Conservation (phyloP, 257 asterid species). For the Plantago ovata region DNA sequence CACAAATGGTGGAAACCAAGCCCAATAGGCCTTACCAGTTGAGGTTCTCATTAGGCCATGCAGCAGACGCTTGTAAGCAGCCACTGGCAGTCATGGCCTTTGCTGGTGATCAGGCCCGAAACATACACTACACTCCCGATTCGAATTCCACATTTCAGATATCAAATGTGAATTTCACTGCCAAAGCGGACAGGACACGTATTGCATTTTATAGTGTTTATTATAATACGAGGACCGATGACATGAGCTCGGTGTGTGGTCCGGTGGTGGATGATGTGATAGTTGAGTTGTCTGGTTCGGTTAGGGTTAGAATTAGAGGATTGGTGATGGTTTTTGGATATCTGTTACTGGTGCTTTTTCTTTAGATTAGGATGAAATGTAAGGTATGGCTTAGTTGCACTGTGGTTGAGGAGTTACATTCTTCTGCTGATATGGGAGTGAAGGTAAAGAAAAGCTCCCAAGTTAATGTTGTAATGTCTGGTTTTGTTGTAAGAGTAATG, state of each 20-base stretch:
- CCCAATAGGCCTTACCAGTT: constrained; percentile 59
- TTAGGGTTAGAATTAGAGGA: constrained; percentile 19
- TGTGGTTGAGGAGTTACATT: neutral
- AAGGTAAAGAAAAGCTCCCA: constrained; percentile 25
- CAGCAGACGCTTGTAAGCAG: constrained; percentile 69
- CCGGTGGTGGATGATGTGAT: constrained; percentile 91
- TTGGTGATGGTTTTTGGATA: constrained; percentile 20
- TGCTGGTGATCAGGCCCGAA: constrained; percentile 47
- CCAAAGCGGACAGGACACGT: constrained; percentile 79
- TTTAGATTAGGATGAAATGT: neutral
- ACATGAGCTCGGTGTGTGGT: constrained; percentile 88
- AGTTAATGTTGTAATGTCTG: neutral
- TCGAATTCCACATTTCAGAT: constrained; percentile 49
- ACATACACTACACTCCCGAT: constrained; percentile 35
- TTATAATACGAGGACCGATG: constrained; percentile 90
- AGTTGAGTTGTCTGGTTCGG: constrained; percentile 50
- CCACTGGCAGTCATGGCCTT: constrained; percentile 91
- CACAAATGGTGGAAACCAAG: constrained; percentile 89
- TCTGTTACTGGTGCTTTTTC: constrained; percentile 18
- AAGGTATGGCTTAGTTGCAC: neutral
- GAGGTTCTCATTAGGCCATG: constrained; percentile 75
- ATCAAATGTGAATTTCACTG: constrained; percentile 62
- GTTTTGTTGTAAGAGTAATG: no score
- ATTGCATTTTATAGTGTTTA: constrained; percentile 84
- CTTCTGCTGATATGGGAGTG: constrained; percentile 5